A percentile compares a stretch with the other conserved stretches of the same genome.
These are phyloP conservation scores for Macaranga tanarius DNA, from an alignment of 441 rosid species.

Conservation along the genomic window DNA sequence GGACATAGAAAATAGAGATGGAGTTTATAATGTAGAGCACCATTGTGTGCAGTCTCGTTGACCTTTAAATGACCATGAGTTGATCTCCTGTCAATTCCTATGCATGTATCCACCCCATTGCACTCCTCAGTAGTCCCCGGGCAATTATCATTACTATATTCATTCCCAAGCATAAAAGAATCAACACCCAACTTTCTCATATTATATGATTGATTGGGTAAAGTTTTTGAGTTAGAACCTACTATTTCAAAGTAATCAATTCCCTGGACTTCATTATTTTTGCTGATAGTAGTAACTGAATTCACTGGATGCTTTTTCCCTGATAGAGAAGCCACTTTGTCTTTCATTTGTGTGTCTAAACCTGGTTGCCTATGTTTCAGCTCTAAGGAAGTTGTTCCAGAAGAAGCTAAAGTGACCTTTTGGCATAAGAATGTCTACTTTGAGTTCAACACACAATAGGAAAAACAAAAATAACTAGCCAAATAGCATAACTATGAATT, in stretches of 20 bases:
- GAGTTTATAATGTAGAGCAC: conserved; percentile 86
- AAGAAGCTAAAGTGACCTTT: conserved; percentile 74
- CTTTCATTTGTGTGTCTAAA: conserved; percentile 26
- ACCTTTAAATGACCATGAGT: conserved; percentile 46
- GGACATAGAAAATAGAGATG: conserved; percentile 88
- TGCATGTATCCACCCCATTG: conserved; percentile 24
- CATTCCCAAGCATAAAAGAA: conserved; percentile 27
- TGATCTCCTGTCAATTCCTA: conserved; percentile 30
- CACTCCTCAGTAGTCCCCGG: conserved; percentile 17
- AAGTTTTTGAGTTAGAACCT: conserved; percentile 27
- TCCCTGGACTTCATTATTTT: conserved; percentile 16
- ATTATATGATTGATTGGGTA: conserved; percentile 14
- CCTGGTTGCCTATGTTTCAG: conserved; percentile 37
- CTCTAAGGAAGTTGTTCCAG: conserved; percentile 41
- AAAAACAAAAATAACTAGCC: not conserved
- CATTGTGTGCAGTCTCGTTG: conserved; percentile 51
- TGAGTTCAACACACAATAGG: conserved; percentile 21
- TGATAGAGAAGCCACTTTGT: conserved; percentile 19
- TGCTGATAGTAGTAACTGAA: not conserved
- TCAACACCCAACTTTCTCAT: conserved; percentile 4
- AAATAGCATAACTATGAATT: not conserved
- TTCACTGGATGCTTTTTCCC: conserved; percentile 19
- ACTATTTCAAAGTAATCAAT: not conserved
- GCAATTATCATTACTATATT: conserved; percentile 27
- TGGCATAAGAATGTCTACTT: conserved; percentile 90